A percentile compares a stretch with the other conserved stretches of the same genome.
Evolutionary conservation across 2,329 filamentous ascomycete species (phyloP).

Genomic region (Talaromyces sp.): DNA sequence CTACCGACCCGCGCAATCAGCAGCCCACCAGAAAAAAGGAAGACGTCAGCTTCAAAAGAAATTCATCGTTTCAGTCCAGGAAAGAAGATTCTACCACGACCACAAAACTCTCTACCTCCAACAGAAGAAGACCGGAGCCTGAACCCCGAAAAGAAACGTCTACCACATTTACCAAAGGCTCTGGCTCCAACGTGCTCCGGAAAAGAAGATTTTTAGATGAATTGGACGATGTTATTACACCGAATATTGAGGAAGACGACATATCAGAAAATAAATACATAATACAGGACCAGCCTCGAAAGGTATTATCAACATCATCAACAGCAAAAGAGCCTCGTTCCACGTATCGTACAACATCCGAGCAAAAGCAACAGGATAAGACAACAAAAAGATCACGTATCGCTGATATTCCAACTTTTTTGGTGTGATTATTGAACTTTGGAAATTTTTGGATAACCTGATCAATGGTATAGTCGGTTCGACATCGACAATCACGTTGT

Average conservation of each 20-base stretch:
- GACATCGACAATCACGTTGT: not conserved
- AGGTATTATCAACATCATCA: constrained; percentile 5
- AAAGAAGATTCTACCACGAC: not conserved
- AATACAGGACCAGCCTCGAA: constrained; percentile 23
- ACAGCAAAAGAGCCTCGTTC: not conserved
- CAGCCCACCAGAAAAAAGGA: not conserved
- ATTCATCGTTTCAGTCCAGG: not conserved
- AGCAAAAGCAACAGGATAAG: constrained; percentile 17
- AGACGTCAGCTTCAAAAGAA: not conserved
- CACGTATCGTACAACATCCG: constrained; percentile 5
- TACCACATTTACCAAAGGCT: not conserved
- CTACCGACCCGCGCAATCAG: not conserved
- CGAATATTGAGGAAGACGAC: constrained; percentile 23
- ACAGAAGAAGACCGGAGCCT: not conserved
- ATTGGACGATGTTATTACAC: constrained; percentile 32
- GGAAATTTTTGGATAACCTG: not conserved
- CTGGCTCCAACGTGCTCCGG: constrained; percentile 24
- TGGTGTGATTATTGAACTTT: constrained; percentile 29
- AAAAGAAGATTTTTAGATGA: constrained; percentile 39
- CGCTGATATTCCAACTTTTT: constrained; percentile 45
- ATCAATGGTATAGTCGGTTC: not conserved
- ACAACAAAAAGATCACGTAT: constrained; percentile 37
- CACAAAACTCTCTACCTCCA: not conserved
- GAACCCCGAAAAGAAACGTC: not conserved
- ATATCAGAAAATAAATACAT: constrained; percentile 19